These are phyloP conservation scores for Diplodia intermedia DNA, from an alignment of 2,329 filamentous ascomycete genomes.

Conservation along the genomic window DNA sequence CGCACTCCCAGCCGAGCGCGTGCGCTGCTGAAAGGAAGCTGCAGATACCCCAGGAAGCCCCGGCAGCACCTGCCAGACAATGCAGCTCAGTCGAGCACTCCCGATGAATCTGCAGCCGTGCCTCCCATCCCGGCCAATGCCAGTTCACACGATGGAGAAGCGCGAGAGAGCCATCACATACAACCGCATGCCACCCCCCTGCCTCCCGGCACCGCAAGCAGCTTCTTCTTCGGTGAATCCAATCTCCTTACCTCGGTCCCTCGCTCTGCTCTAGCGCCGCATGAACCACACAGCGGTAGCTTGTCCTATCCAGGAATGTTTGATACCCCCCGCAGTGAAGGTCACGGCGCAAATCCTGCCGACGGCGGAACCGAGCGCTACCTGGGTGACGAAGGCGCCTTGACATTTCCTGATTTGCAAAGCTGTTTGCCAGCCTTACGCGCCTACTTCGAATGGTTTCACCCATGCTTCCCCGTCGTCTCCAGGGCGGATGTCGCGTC, in stretches of 20 bases:
- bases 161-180: background rate
- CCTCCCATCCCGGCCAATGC: no score
- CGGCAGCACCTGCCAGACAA: background rate
- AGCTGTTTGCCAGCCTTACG: conserved; percentile 55
- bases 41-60: conserved; percentile 11
- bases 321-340: conserved; percentile 45
- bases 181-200: conserved; percentile 35
- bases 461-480: conserved; percentile 63
- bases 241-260: conserved; percentile 59
- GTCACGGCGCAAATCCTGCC: conserved; percentile 47
- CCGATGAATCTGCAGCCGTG: background rate
- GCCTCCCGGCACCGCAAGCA: conserved; percentile 40
- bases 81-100: background rate
- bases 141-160: background rate
- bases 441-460: conserved; percentile 64
- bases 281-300: conserved; percentile 37
- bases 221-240: conserved; percentile 55
- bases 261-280: conserved; percentile 47
- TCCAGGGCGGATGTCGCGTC: conserved; percentile 55
- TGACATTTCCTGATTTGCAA: conserved; percentile 55
- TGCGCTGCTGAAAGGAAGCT: conserved; percentile 35
- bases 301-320: conserved; percentile 46
- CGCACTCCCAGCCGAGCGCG: conserved; percentile 35
- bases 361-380: conserved; percentile 47
- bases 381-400: conserved; percentile 50